Base-by-base conservation (phyloP, 345 rosid genomes). In the Pistacia vera region DNA sequence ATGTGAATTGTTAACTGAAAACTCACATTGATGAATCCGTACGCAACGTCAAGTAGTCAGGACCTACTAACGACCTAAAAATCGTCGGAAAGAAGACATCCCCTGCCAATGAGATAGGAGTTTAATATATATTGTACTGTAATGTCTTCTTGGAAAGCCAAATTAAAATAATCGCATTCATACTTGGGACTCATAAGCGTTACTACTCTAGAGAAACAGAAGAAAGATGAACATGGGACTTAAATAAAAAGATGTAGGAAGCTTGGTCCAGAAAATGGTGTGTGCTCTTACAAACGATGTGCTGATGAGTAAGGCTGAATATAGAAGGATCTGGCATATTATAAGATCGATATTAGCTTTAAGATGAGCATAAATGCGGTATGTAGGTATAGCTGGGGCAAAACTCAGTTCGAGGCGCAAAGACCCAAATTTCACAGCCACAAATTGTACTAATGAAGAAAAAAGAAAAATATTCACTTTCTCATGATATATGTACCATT, bases 281-380 rank as follows among this genome's bases (percentile, higher is more conserved):
- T 93, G 98, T 7, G 90, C 92, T 83, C 88, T 86, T 54, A 95
- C 97, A 51, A 95, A 93, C 76, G 98, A 95, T 33, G 95, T 94
- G n/a, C 82, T 93, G 92, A 14, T 93, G 97, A 52, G 98, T 86
- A 75, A 96, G 85, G 85, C 98, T 90, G 87, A 96, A 92, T 75
- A 97, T 90, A 11, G 97, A 90, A 69, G 97, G 93, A 88, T 96
- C 99, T 96, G 91, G n/a, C 60, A 57, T 22, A 71, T 68, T 72
- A 81, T 55, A 16, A 56, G 17, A 35, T 75, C 70, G 17, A 11
- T 17, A 72, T 72, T 35, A 61, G 64, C 74, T 66, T 78, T 66
- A 74, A 63, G 54, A 54, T 68, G 66, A 25, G 10, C 33, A 56
- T 57, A 67, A 62, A 74, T 35, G 35, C 52, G 67, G 49, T n/a